Base-by-base conservation (phyloP, 345 rosid species). In the Atalantia buxifolia region DNA sequence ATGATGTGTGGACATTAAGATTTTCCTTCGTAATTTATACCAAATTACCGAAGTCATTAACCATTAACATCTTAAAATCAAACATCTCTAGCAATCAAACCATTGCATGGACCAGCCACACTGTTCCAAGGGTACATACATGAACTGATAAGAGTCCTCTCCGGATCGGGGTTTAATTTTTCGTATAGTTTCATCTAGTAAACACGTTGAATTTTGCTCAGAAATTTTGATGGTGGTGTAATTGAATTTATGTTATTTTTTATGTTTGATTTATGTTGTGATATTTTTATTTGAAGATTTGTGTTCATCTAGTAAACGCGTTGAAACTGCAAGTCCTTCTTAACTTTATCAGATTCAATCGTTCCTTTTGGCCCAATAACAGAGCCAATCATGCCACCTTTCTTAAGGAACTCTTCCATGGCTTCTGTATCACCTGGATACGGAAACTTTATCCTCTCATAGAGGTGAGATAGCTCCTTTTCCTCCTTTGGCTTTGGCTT, bases 401-500 rank as follows among this genome's bases (percentile, higher is more conserved):
- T 86, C 3, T 90, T 90, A 55, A 96, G 66, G 64, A 96, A 90
- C 88, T 94, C 99, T 28, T 94, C 98, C 97, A 92, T 94, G 7
- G 97, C 98, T 64, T 88, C 94, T 24, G 80, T 74, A 70, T 94
- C 98, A 24, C 97, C 97, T 1, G 98, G 98, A 85, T 94, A 94
- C 8, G 98, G 95, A 77, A 87, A 94, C 76, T 90, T 87, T n/a
- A 86, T 82, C 69, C 95, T 84, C 82, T 94, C 98, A 42, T 94
- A 92, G 76, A 96, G 67, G 81, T 90, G 97, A 2, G 97, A 94
- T 59, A 91, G 65, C 66, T 92, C 94, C 30, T 74, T 83, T 83
- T 92, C 98, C 78, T 94, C 98, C 85, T 90, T 94, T 22, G 95
- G 95, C 79, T 84, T 86, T 1, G 98, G 97, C 91, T 87, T 94